Conservation (phyloP, 1,284 basidiomycete species). For the Lentinula novae-zelandiae region DNA sequence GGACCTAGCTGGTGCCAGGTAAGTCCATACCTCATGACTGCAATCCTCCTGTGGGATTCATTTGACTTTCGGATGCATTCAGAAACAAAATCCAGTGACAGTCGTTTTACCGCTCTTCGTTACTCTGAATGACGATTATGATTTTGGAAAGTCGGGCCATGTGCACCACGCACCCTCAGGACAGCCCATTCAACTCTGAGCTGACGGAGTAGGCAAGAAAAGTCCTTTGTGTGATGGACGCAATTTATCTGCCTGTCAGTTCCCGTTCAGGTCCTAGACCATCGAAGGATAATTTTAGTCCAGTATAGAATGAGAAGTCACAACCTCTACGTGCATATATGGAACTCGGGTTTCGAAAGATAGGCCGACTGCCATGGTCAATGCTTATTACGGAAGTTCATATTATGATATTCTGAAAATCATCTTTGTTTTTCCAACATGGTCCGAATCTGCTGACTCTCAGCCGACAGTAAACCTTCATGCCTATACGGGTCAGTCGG, state of each 20-base stretch:
- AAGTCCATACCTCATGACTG: background rate
- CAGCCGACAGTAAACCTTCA: background rate
- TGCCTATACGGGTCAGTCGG: background rate
- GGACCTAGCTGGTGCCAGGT: background rate
- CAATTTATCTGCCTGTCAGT: background rate
- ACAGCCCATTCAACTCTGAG: background rate
- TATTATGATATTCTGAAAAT: background rate
- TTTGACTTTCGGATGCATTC: background rate
- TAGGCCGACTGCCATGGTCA: background rate
- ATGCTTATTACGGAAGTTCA: background rate
- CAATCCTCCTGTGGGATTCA: background rate
- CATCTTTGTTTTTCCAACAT: background rate
- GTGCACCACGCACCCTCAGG: background rate
- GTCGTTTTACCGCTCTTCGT: background rate
- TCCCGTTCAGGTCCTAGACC: background rate
- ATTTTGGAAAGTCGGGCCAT: background rate
- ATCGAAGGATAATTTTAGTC: background rate
- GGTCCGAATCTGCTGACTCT: background rate
- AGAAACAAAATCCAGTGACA: background rate
- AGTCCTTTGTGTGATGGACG: background rate
- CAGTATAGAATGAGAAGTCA: background rate
- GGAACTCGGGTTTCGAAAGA: background rate
- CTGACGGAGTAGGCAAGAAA: background rate
- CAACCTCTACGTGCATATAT: background rate
- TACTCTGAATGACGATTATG: background rate